A percentile compares a stretch with the other conserved stretches of the same genome.
Evolutionary conservation across 2,329 filamentous ascomycete species (phyloP).

Genomic region (Venturia asperata): DNA sequence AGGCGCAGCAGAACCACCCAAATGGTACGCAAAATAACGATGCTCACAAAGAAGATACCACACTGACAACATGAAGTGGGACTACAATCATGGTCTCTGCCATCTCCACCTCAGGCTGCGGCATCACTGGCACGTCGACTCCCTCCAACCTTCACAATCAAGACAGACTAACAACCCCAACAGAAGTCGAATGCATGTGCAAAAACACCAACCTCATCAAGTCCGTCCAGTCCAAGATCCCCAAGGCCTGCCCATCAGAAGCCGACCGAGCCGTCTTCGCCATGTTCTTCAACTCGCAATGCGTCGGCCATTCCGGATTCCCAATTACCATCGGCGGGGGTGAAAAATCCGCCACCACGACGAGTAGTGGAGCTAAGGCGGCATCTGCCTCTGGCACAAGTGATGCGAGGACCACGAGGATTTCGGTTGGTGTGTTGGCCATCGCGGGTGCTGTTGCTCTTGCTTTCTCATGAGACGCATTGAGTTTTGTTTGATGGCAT

Average conservation of each 20-base stretch:
- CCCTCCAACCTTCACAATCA: neutral
- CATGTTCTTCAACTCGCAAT: constrained; percentile 13
- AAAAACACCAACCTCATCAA: constrained; percentile 13
- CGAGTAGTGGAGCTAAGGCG: constrained; percentile 7
- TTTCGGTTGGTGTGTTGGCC: constrained; percentile 1
- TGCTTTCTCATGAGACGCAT: neutral
- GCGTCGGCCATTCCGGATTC: constrained; percentile 3
- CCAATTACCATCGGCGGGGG: constrained; percentile 4
- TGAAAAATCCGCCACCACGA: neutral
- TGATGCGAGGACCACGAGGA: constrained; percentile 1
- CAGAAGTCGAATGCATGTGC: constrained; percentile 14
- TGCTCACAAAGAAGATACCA: neutral
- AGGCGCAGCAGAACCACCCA: constrained; percentile 8
- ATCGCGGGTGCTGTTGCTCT: neutral
- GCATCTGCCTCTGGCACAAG: neutral
- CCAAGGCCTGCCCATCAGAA: constrained; percentile 1
- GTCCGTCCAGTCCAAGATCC: neutral
- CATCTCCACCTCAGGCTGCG: constrained; percentile 13
- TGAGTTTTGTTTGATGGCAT: neutral
- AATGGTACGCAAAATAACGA: neutral
- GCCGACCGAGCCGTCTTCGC: constrained; percentile 12
- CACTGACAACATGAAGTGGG: neutral
- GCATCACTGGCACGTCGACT: constrained; percentile 11
- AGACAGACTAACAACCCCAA: neutral
- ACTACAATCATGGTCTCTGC: constrained; percentile 13